Percentiles rank a stretch among this genome's conserved stretches.
Evolutionary conservation across 176 grass and related monocot genomes (phyloP).

Genomic region (Juncus inflexus): DNA sequence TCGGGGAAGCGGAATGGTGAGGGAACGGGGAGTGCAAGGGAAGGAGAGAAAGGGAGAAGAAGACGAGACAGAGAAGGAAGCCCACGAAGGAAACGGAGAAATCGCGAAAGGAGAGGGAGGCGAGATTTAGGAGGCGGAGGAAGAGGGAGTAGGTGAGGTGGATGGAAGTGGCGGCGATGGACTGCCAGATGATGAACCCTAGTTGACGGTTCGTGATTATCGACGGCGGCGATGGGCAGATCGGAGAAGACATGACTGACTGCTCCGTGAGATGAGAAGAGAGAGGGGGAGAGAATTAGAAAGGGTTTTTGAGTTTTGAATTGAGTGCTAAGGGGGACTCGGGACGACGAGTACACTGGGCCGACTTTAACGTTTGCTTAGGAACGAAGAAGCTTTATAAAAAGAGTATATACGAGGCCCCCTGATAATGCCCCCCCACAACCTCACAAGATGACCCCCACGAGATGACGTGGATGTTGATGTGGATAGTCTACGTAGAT

Average conservation of each 20-base stretch:
- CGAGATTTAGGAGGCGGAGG: constrained; percentile 16
- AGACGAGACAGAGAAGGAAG: constrained; percentile 25
- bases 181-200: constrained; percentile 51
- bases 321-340: not conserved
- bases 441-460: too few relatives aligned
- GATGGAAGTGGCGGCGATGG: constrained; percentile 35
- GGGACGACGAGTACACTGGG: too few relatives aligned
- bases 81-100: constrained; percentile 23
- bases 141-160: constrained; percentile 29
- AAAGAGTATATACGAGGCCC: too few relatives aligned
- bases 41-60: constrained; percentile 23
- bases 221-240: constrained; percentile 12
- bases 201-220: constrained; percentile 40
- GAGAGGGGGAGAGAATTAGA: not conserved
- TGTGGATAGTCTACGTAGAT: too few relatives aligned
- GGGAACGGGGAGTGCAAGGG: constrained; percentile 18
- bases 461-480: too few relatives aligned
- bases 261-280: too few relatives aligned
- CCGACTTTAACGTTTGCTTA: too few relatives aligned
- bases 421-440: too few relatives aligned
- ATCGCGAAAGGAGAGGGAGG: not conserved
- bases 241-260: constrained; percentile 22
- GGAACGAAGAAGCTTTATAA: too few relatives aligned
- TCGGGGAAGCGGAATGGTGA: constrained; percentile 16
- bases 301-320: constrained; percentile 19